phyloP scores from a whole-genome alignment of 768 basidiomycete species.

The Lactarius indigo region DNA sequence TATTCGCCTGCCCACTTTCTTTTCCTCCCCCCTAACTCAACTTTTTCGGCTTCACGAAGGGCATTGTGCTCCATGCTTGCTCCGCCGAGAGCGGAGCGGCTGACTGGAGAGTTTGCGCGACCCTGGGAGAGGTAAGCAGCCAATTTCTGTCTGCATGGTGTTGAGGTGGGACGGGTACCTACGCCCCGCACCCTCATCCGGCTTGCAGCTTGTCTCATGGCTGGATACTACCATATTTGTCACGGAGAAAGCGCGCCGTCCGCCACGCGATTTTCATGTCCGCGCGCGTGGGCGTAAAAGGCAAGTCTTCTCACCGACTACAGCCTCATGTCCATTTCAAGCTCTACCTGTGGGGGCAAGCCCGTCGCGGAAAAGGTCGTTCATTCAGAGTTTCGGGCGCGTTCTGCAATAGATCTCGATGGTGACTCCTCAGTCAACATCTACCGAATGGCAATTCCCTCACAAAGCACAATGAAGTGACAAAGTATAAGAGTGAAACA shows the following conservation, averaged over 20 bases:
- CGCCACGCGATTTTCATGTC: conserved; percentile 2
- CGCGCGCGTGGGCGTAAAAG: not conserved
- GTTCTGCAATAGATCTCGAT: not conserved
- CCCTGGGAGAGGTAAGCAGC: not conserved
- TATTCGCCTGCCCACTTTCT: not conserved
- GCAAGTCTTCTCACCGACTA: conserved; percentile 5
- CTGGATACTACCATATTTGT: not conserved
- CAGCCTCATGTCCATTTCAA: not conserved
- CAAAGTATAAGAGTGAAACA: not conserved
- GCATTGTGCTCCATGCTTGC: not conserved
- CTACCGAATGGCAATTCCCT: not conserved
- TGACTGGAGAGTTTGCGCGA: not conserved
- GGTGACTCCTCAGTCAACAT: not conserved
- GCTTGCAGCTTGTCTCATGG: not conserved
- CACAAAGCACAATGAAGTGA: not conserved
- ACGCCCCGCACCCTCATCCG: not conserved
- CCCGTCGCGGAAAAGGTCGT: not conserved
- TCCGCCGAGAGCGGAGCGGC: not conserved
- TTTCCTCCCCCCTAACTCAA: not conserved
- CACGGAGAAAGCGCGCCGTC: not conserved
- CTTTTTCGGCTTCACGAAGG: not conserved
- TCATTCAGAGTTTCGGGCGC: not conserved
- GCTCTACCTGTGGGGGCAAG: not conserved
- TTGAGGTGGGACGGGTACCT: not conserved
- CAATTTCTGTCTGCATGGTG: not conserved